A percentile compares a stretch with the other conserved stretches of the same genome.
Conservation (phyloP, 331 rosid genomes). For the Arachis monticola region DNA sequence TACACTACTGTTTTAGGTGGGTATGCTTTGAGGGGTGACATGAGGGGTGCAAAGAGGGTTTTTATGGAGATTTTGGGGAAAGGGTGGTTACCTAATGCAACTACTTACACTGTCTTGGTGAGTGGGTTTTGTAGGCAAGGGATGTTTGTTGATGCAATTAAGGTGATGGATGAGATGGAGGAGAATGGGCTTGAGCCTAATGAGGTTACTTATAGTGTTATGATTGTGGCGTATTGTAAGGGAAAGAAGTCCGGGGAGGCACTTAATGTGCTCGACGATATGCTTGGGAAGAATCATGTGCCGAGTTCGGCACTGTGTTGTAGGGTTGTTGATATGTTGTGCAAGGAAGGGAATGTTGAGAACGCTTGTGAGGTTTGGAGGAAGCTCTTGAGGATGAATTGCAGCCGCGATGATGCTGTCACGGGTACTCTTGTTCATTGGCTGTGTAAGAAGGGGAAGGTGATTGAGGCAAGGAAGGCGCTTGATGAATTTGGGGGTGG, state of each 20-base stretch:
- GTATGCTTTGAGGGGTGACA: constrained; percentile 57
- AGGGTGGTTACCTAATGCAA: constrained; percentile 80
- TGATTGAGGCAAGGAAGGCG: constrained; percentile 65
- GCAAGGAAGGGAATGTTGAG: constrained; percentile 67
- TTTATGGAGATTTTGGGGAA: constrained; percentile 65
- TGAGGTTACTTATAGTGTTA: constrained; percentile 72
- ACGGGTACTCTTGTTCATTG: constrained; percentile 66
- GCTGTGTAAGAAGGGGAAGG: constrained; percentile 74
- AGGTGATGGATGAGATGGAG: constrained; percentile 88
- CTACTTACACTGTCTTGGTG: constrained; percentile 71
- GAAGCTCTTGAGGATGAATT: constrained; percentile 58
- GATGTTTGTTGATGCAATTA: constrained; percentile 64
- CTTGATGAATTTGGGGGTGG: constrained; percentile 67
- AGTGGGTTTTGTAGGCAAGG: constrained; percentile 68
- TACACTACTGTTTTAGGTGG: constrained; percentile 73
- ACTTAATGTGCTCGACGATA: constrained; percentile 63
- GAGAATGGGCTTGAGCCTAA: constrained; percentile 69
- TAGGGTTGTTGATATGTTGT: constrained; percentile 73
- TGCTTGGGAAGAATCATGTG: constrained; percentile 59
- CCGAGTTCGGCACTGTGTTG: constrained; percentile 63
- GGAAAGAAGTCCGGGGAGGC: constrained; percentile 68
- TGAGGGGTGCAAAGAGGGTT: constrained; percentile 62
- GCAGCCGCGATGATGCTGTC: constrained; percentile 53
- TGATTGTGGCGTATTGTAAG: constrained; percentile 71
- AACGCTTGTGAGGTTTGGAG: constrained; percentile 68